Percentiles rank a stretch among this genome's conserved stretches.
Conservation (phyloP, 805 yeast genomes). For the Candida ulmi region DNA sequence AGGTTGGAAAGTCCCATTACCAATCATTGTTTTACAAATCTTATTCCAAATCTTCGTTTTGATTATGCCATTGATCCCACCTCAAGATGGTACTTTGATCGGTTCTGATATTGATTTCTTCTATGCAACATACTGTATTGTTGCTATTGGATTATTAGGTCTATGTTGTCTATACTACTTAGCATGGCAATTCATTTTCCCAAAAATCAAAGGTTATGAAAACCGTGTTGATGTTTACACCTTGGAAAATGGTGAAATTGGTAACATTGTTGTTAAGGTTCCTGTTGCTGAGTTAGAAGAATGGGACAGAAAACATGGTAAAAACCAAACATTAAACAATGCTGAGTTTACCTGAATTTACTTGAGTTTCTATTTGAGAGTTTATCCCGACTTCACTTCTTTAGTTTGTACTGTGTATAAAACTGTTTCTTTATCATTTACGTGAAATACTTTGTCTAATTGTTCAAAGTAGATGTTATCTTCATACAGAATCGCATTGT, state of each 20-base stretch:
- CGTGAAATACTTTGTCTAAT: too few relatives aligned
- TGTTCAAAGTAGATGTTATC: too few relatives aligned
- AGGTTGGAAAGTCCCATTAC: slow-evolving; percentile 55
- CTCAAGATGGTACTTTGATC: slow-evolving; percentile 41
- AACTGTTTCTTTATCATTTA: too few relatives aligned
- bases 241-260: slow-evolving; percentile 63
- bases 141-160: slow-evolving; percentile 61
- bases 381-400: too few relatives aligned
- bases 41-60: slow-evolving; percentile 59
- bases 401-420: too few relatives aligned
- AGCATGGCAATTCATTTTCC: slow-evolving; percentile 53
- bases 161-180: slow-evolving; percentile 60
- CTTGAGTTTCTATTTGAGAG: too few relatives aligned
- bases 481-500: too few relatives aligned
- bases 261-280: slow-evolving; percentile 43
- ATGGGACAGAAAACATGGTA: slow-evolving; percentile 9
- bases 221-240: slow-evolving; percentile 44
- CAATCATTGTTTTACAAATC: slow-evolving; percentile 52
- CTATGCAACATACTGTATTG: slow-evolving; percentile 70
- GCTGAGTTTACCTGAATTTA: too few relatives aligned
- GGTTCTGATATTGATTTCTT: slow-evolving; percentile 60
- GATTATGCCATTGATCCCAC: slow-evolving; percentile 73
- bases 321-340: background rate
- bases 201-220: slow-evolving; percentile 45
- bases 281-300: slow-evolving; percentile 12